phyloP scores from a whole-genome alignment of 164 flowering plant genomes.

The Umbilicus rupestris region DNA sequence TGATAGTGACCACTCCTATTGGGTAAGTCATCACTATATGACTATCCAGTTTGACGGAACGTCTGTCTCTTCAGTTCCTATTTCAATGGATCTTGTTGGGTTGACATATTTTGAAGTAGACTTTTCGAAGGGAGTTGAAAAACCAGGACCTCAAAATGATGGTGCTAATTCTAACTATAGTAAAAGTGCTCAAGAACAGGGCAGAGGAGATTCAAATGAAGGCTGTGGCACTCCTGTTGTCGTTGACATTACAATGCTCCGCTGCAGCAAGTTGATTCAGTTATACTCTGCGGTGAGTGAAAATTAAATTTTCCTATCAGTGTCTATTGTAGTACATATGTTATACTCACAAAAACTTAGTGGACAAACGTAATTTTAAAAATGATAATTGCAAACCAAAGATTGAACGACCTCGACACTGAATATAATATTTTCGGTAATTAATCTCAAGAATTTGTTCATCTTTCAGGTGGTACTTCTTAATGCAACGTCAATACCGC shows the following conservation, averaged over 20 bases:
- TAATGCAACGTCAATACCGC: conserved; percentile 65
- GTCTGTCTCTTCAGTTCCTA: conserved; percentile 53
- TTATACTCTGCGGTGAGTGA: conserved; percentile 77
- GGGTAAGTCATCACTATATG: conserved; percentile 55
- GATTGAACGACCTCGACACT: background rate
- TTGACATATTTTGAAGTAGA: conserved; percentile 78
- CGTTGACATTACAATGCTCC: conserved; percentile 80
- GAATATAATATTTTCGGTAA: background rate
- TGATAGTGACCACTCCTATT: conserved; percentile 46
- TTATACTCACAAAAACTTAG: too few relatives aligned
- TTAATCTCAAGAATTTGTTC: background rate
- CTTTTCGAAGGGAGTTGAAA: conserved; percentile 47
- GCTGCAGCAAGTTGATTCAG: conserved; percentile 64
- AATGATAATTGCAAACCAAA: background rate
- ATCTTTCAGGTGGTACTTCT: conserved; percentile 56
- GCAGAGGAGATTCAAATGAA: conserved; percentile 15
- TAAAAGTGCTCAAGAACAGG: conserved; percentile 20
- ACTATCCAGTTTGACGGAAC: conserved; percentile 78
- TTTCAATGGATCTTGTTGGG: conserved; percentile 95
- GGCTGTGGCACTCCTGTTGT: conserved; percentile 83
- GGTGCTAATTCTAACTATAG: conserved; percentile 17
- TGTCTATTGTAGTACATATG: too few relatives aligned
- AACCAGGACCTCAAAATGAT: conserved; percentile 13
- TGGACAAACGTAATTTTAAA: background rate
- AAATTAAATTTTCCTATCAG: background rate